Conservation (phyloP, 2,329 filamentous ascomycete genomes). For the Hypoxylon sp. region DNA sequence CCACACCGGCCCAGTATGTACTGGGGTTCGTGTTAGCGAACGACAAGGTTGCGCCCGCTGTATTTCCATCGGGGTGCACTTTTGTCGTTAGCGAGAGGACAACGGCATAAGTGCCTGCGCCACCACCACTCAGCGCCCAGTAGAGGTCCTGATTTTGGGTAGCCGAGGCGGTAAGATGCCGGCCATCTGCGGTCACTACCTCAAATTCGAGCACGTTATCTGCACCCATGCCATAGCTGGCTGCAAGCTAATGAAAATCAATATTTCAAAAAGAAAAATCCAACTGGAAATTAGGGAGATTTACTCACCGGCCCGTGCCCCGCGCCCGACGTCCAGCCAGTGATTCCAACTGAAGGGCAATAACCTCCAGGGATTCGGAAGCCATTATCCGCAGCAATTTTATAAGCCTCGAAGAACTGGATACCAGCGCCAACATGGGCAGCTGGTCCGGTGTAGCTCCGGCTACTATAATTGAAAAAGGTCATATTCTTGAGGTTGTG, state of each 20-base stretch:
- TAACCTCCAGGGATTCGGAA: background rate
- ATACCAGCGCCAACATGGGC: slow-evolving; percentile 34
- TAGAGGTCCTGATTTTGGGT: slow-evolving; percentile 64
- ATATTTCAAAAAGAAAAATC: background rate
- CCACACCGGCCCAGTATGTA: slow-evolving; percentile 18
- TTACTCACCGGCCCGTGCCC: background rate
- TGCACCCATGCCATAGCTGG: slow-evolving; percentile 61
- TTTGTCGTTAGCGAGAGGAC: slow-evolving; percentile 50
- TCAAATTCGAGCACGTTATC: slow-evolving; percentile 58
- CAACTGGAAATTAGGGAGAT: background rate
- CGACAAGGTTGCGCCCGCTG: background rate
- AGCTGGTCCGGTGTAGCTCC: slow-evolving; percentile 47
- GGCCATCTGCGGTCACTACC: slow-evolving; percentile 38
- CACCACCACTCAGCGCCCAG: slow-evolving; percentile 67
- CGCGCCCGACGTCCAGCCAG: background rate
- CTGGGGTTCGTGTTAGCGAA: slow-evolving; percentile 17
- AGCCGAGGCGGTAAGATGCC: slow-evolving; percentile 57
- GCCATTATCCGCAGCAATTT: background rate
- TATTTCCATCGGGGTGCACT: background rate
- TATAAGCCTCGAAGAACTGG: slow-evolving; percentile 8
- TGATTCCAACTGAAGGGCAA: slow-evolving; percentile 1
- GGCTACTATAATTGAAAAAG: slow-evolving; percentile 30
- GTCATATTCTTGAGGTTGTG: slow-evolving; percentile 52
- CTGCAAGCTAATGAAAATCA: slow-evolving; percentile 20
- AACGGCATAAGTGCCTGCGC: slow-evolving; percentile 65